A percentile compares a stretch with the other conserved stretches of the same genome.
Evolutionary conservation across 2,329 filamentous ascomycete species (phyloP).

Genomic region (Fusarium fujikuroi): DNA sequence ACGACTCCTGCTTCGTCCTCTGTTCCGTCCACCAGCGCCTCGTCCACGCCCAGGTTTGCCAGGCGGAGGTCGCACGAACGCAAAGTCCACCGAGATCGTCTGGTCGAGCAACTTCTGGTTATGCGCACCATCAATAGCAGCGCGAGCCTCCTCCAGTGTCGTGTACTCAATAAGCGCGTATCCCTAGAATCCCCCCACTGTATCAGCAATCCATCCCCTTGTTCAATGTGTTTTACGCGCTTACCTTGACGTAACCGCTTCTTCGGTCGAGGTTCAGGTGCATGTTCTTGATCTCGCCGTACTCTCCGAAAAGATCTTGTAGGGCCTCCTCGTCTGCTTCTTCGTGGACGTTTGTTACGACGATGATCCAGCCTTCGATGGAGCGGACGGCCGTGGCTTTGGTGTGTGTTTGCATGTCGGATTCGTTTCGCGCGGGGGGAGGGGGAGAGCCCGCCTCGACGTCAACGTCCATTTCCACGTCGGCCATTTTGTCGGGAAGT

Average conservation of each 20-base stretch:
- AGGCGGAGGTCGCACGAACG: slow-evolving; percentile 83
- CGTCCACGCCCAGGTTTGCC: slow-evolving; percentile 56
- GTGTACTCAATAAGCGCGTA: slow-evolving; percentile 88
- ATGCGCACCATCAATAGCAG: slow-evolving; percentile 85
- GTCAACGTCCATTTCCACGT: slow-evolving; percentile 70
- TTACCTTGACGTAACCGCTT: slow-evolving; percentile 87
- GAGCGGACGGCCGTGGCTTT: slow-evolving; percentile 85
- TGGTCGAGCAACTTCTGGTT: slow-evolving; percentile 82
- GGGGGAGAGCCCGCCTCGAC: slow-evolving; percentile 50
- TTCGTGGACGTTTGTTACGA: slow-evolving; percentile 88
- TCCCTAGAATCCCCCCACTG: slow-evolving; percentile 61
- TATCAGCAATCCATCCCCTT: background rate
- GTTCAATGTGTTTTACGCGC: slow-evolving; percentile 3
- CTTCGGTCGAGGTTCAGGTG: slow-evolving; percentile 85
- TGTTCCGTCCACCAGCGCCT: slow-evolving; percentile 53
- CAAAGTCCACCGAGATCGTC: slow-evolving; percentile 83
- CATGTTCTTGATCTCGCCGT: slow-evolving; percentile 86
- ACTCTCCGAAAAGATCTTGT: slow-evolving; percentile 84
- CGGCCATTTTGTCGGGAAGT: slow-evolving; percentile 56
- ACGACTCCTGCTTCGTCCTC: slow-evolving; percentile 61
- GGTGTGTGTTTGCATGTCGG: slow-evolving; percentile 76
- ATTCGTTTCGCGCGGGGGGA: slow-evolving; percentile 60
- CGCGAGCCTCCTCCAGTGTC: slow-evolving; percentile 80
- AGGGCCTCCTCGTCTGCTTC: slow-evolving; percentile 86
- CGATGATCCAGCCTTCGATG: slow-evolving; percentile 90